Conservation (phyloP, 2,329 filamentous ascomycete genomes). For the Penicillium frequentans region DNA sequence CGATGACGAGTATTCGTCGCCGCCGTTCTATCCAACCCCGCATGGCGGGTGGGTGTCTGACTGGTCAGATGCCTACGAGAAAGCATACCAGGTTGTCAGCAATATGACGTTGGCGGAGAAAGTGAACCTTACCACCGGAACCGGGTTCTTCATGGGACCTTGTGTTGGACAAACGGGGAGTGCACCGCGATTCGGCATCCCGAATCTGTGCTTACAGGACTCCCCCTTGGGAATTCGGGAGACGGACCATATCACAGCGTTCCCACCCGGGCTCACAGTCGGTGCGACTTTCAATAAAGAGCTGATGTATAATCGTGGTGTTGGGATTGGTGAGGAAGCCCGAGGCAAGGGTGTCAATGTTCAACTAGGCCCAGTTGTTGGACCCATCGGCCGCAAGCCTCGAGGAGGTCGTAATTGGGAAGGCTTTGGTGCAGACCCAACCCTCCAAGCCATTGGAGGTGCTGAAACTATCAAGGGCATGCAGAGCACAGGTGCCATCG, state of each 20-base stretch:
- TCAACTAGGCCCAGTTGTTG: slow-evolving; percentile 69
- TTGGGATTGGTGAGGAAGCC: slow-evolving; percentile 69
- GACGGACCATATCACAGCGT: slow-evolving; percentile 74
- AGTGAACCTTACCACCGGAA: slow-evolving; percentile 72
- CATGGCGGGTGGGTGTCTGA: slow-evolving; percentile 68
- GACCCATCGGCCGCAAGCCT: slow-evolving; percentile 70
- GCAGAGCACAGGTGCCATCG: slow-evolving; percentile 58
- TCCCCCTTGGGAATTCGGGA: slow-evolving; percentile 69
- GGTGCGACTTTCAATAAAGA: slow-evolving; percentile 75
- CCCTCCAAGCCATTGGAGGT: slow-evolving; percentile 57
- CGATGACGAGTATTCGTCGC: slow-evolving; percentile 28
- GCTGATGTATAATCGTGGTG: slow-evolving; percentile 66
- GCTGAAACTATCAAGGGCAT: slow-evolving; percentile 57
- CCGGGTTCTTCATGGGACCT: slow-evolving; percentile 69
- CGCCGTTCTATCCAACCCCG: slow-evolving; percentile 72
- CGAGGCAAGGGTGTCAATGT: slow-evolving; percentile 72
- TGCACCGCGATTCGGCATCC: slow-evolving; percentile 68
- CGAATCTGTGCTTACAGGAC: slow-evolving; percentile 71
- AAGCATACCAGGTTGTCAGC: slow-evolving; percentile 66
- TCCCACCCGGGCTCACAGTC: slow-evolving; percentile 75
- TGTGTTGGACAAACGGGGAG: slow-evolving; percentile 79
- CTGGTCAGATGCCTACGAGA: slow-evolving; percentile 70
- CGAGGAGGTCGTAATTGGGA: slow-evolving; percentile 75
- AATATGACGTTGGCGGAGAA: slow-evolving; percentile 81
- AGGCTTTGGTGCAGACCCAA: slow-evolving; percentile 69